These are phyloP conservation scores for Alopecurus myosuroides DNA, from an alignment of 176 grass and related monocot species.

Conservation along the genomic window DNA sequence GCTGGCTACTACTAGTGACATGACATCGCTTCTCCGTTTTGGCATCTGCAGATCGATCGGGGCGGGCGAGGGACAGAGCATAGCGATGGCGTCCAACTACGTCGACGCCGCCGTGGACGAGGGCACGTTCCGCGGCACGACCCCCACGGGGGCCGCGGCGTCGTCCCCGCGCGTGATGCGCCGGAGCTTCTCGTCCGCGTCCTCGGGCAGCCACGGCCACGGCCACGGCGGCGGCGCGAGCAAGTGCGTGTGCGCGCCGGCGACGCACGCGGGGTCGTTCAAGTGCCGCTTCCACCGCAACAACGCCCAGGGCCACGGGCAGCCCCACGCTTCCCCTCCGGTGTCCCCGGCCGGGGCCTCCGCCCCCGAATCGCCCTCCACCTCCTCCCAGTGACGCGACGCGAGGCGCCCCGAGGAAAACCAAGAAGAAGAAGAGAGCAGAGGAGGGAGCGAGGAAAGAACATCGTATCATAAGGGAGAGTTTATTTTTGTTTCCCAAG, in stretches of 20 bases:
- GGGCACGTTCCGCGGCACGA: conserved; percentile 39
- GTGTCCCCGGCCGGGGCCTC: background rate
- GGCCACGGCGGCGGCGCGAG: conserved; percentile 23
- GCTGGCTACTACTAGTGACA: no score
- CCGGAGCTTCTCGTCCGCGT: conserved; percentile 34
- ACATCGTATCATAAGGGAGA: conserved; percentile 15
- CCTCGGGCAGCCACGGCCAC: conserved; percentile 23
- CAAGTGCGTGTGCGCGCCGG: conserved; percentile 77
- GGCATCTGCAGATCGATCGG: conserved; percentile 17
- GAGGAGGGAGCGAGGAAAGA: background rate
- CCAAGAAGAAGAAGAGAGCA: background rate
- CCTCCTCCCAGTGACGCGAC: conserved; percentile 23
- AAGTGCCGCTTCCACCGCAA: conserved; percentile 93
- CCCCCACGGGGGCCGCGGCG: conserved; percentile 34
- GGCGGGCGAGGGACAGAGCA: no score
- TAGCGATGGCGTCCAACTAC: conserved; percentile 70
- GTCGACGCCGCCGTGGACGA: conserved; percentile 43
- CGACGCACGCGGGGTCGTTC: conserved; percentile 70
- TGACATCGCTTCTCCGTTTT: background rate
- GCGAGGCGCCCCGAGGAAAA: background rate
- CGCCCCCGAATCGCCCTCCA: conserved; percentile 6
- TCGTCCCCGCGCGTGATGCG: conserved; percentile 39
- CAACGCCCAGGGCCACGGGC: conserved; percentile 40
- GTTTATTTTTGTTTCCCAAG: conserved; percentile 28
- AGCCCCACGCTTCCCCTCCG: conserved; percentile 26